Evolutionary conservation across 2,329 filamentous ascomycete species (phyloP).

Genomic region (Colletotrichum caudatum): DNA sequence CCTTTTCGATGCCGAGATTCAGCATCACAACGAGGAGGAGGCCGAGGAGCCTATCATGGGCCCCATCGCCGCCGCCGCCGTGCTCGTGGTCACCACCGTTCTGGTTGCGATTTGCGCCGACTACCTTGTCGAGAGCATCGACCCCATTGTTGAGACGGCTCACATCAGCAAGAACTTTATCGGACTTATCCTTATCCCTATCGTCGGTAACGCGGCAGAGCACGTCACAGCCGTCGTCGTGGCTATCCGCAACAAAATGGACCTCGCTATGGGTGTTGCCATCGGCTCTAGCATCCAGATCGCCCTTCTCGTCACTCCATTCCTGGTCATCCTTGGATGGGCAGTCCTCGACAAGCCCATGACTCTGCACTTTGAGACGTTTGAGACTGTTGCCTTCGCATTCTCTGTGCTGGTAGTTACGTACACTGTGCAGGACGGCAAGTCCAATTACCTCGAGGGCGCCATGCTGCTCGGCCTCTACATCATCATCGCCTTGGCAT

Average conservation of each 20-base stretch:
- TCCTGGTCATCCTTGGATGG: slow-evolving; percentile 85
- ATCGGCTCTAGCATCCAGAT: slow-evolving; percentile 88
- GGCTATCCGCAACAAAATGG: slow-evolving; percentile 82
- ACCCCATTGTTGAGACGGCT: slow-evolving; percentile 75
- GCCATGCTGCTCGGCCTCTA: slow-evolving; percentile 73
- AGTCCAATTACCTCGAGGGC: slow-evolving; percentile 86
- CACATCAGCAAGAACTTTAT: slow-evolving; percentile 85
- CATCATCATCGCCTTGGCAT: slow-evolving; percentile 70
- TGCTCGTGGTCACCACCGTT: slow-evolving; percentile 77
- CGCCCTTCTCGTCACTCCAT: slow-evolving; percentile 82
- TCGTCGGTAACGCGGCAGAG: slow-evolving; percentile 84
- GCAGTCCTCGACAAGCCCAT: slow-evolving; percentile 77
- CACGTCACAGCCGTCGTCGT: slow-evolving; percentile 86
- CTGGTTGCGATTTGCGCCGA: slow-evolving; percentile 81
- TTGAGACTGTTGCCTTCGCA: slow-evolving; percentile 83
- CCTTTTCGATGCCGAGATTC: slow-evolving; percentile 72
- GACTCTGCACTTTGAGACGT: slow-evolving; percentile 84
- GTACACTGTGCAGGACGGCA: slow-evolving; percentile 83
- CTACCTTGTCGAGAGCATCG: slow-evolving; percentile 81
- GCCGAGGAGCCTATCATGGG: slow-evolving; percentile 66
- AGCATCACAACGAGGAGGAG: slow-evolving; percentile 48
- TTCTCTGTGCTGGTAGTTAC: slow-evolving; percentile 81
- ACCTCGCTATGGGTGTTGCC: slow-evolving; percentile 80
- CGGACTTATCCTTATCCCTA: slow-evolving; percentile 81
- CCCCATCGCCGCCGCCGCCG: slow-evolving; percentile 72